These are phyloP conservation scores for Paramecium biaurelia DNA, from an alignment of 73 alveolate species.

Conservation along the genomic window DNA sequence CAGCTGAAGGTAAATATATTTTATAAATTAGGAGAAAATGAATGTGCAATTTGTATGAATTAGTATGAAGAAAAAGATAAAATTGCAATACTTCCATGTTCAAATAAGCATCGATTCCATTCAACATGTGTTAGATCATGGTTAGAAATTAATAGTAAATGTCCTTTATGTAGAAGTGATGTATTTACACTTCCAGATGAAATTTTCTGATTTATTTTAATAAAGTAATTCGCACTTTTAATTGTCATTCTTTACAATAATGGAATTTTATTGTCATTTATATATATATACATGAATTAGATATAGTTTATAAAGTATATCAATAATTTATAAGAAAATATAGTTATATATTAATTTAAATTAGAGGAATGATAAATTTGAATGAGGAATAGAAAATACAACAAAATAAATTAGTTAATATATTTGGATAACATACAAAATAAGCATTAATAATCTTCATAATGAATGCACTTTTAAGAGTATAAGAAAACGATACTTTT, in stretches of 20 bases:
- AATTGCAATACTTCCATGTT: conserved; percentile 78
- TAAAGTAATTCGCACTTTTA: background rate
- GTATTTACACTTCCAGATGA: conserved; percentile 2
- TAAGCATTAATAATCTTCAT: background rate
- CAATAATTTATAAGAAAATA: too few relatives aligned
- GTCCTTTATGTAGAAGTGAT: conserved; percentile 63
- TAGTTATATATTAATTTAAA: background rate
- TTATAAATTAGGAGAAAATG: conserved; percentile 49
- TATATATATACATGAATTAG: background rate
- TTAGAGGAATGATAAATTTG: background rate
- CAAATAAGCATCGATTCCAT: conserved; percentile 85
- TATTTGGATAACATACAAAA: background rate
- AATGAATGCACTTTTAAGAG: background rate
- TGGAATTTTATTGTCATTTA: too few relatives aligned
- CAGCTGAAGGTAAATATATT: background rate
- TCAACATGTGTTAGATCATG: conserved; percentile 83
- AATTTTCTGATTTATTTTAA: background rate
- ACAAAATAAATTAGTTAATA: background rate
- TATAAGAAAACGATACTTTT: background rate
- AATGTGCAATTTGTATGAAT: conserved; percentile 83
- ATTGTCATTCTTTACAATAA: background rate
- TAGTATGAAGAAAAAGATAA: conserved; percentile 75
- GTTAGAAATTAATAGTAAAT: conserved; percentile 66
- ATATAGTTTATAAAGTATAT: too few relatives aligned
- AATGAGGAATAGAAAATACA: background rate